Evolutionary conservation across 1,284 basidiomycete genomes (phyloP).

Genomic region (Trametes versicolor): DNA sequence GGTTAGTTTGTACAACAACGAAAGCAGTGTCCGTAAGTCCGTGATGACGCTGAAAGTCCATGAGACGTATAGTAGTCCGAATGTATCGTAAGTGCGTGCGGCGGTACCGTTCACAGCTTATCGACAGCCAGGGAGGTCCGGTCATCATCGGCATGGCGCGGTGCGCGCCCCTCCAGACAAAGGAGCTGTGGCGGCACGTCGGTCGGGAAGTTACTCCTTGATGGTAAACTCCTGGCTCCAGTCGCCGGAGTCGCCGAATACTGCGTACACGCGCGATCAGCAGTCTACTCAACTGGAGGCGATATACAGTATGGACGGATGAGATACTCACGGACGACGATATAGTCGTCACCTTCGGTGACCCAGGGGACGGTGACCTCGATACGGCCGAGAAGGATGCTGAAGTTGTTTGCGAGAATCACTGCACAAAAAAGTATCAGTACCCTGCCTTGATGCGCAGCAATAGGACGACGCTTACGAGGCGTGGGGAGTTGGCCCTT

Average conservation of each 20-base stretch:
- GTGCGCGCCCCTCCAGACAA: background rate
- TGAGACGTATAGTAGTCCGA: background rate
- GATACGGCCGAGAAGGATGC: conserved; percentile 24
- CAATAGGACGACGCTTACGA: conserved; percentile 22
- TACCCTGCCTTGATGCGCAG: too few species aligned
- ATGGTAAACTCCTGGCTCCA: conserved; percentile 35
- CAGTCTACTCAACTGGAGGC: background rate
- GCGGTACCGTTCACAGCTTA: background rate
- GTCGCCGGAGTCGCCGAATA: conserved; percentile 40
- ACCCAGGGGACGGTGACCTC: conserved; percentile 31
- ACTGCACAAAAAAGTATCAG: conserved; percentile 6
- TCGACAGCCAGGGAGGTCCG: background rate
- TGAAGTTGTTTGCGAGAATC: conserved; percentile 28
- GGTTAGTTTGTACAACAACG: too few species aligned
- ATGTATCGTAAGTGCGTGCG: background rate
- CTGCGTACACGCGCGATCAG: conserved; percentile 18
- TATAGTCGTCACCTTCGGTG: conserved; percentile 26
- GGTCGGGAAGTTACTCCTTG: conserved; percentile 11
- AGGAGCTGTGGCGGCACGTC: background rate
- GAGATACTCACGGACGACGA: conserved; percentile 23
- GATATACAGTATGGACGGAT: background rate
- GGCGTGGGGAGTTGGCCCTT: conserved; percentile 44
- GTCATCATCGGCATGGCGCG: background rate
- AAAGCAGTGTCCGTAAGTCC: background rate
- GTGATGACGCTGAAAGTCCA: background rate